Evolutionary conservation across 2,329 filamentous ascomycete species (phyloP).

Genomic region (Leptoxyphium fumago): DNA sequence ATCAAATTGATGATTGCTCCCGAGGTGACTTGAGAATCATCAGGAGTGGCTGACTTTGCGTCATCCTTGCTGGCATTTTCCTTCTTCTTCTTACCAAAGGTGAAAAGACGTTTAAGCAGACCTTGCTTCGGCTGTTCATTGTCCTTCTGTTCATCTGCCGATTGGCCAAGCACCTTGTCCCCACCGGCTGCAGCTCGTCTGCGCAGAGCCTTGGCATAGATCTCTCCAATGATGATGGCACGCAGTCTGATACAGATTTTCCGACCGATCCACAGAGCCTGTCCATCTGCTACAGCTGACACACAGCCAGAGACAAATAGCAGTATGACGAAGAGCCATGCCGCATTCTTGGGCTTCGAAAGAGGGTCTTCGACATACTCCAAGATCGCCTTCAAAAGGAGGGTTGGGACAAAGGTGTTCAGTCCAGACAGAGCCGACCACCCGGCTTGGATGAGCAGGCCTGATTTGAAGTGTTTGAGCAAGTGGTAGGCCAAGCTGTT

Average conservation of each 20-base stretch:
- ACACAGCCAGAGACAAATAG: conserved; percentile 71
- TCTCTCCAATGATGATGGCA: conserved; percentile 91
- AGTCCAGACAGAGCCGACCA: conserved; percentile 70
- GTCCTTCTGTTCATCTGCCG: conserved; percentile 31
- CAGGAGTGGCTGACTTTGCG: conserved; percentile 12
- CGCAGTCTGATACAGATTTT: conserved; percentile 87
- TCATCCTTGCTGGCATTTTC: conserved; percentile 29
- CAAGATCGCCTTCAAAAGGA: conserved; percentile 80
- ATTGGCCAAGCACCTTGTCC: conserved; percentile 54
- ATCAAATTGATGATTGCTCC: conserved; percentile 99
- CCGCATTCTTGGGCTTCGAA: conserved; percentile 63
- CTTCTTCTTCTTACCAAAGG: conserved; percentile 48
- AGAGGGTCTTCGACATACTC: conserved; percentile 82
- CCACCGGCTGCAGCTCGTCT: conserved; percentile 67
- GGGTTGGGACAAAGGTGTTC: conserved; percentile 80
- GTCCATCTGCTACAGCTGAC: conserved; percentile 69
- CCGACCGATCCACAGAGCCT: conserved; percentile 83
- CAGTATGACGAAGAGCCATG: conserved; percentile 90
- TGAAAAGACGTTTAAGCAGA: conserved; percentile 33
- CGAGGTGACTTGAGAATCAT: conserved; percentile 64
- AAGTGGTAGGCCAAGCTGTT: conserved; percentile 66
- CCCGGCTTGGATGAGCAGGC: conserved; percentile 59
- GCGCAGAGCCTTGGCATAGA: conserved; percentile 88
- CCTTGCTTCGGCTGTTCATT: conserved; percentile 26
- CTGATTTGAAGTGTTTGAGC: conserved; percentile 66